Percentiles rank a stretch among this genome's conserved stretches.
Evolutionary conservation across 1,139 yeast species (phyloP).

Genomic region (Magnusiomyces ingens): DNA sequence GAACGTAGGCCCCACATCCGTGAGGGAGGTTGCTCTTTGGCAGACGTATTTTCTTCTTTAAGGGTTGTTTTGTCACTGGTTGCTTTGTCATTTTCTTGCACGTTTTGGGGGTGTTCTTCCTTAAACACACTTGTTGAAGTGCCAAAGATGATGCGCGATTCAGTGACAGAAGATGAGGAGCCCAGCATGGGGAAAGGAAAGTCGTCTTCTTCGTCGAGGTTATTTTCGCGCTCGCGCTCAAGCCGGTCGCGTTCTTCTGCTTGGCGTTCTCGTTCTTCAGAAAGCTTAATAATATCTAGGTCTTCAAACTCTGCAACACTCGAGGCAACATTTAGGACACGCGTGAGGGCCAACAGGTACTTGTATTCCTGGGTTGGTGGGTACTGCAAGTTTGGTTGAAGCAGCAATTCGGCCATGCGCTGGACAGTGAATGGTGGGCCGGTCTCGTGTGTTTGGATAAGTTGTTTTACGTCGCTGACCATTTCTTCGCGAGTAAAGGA

Average conservation of each 20-base stretch:
- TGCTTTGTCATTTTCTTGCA: slow-evolving; percentile 4
- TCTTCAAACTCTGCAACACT: slow-evolving; percentile 27
- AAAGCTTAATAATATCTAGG: slow-evolving; percentile 10
- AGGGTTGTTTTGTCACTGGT: not conserved
- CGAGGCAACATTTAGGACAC: slow-evolving; percentile 33
- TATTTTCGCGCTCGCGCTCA: not conserved
- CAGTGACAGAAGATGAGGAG: not conserved
- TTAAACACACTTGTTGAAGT: not conserved
- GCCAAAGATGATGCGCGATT: not conserved
- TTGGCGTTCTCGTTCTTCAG: slow-evolving; percentile 8
- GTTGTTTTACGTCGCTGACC: slow-evolving; percentile 21
- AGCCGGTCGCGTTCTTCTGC: slow-evolving; percentile 1
- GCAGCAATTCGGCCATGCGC: slow-evolving; percentile 49
- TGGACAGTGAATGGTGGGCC: slow-evolving; percentile 55
- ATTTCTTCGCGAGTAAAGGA: slow-evolving; percentile 23
- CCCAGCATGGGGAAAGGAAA: not conserved
- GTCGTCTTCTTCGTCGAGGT: slow-evolving; percentile 3
- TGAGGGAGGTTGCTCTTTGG: not conserved
- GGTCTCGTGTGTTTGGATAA: slow-evolving; percentile 31
- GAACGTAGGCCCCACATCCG: no score
- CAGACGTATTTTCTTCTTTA: not conserved
- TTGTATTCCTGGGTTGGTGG: slow-evolving; percentile 33
- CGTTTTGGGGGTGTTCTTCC: not conserved
- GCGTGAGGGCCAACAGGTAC: slow-evolving; percentile 36
- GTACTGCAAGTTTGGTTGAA: slow-evolving; percentile 38